Base-by-base conservation (phyloP, 306 rosid species). In the Heteromeles arbutifolia region DNA sequence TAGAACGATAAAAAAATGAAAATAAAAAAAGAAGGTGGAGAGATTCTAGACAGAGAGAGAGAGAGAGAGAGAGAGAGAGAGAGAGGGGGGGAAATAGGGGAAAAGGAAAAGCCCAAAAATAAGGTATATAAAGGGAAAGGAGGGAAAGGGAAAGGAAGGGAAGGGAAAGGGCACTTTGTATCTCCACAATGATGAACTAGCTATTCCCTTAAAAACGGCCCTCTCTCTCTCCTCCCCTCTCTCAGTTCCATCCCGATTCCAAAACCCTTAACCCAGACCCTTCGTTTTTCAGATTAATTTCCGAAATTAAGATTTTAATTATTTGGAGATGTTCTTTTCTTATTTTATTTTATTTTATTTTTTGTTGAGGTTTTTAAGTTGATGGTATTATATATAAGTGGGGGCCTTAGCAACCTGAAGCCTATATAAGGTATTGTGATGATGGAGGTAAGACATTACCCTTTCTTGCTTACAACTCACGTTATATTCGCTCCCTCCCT, bases 381-480 rank as follows among this genome's bases (percentile, higher is more conserved):
- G 21, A 11, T 48, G 4, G 8, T 50, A 50, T 43, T 18, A 17
- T 21, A 11, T 56, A 11, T 54, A 29, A 6, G 66, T 8, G 80
- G 74, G 74, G 39, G 70, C 61, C 37, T 26, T 58, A 13, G 8
- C 34, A 28, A 29, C 21, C 22, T 34, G 63, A 58, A 19, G 22
- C 34, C 83, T 50, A 32, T 69, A 26, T 41, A 32, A 69, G 44
- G 74, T 74, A 41, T 18, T 29, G 43, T 29, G 39, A 64, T 18
- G 43, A 64, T 64, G 41, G 65, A 59, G 62, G 12, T n/a, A 25
- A 25, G 67, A 37, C 41, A 37, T 17, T 48, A 57, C 45, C 43
- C 18, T 25, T 72, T 73, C 76, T 52, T 84, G 73, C 87, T 84
- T 86, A 58, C 11, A 70, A 73, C 70, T 72, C 93, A 81, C 87